Percentiles rank a stretch among this genome's conserved stretches.
Conservation (phyloP, 441 rosid species). For the Biscutella auriculata region DNA sequence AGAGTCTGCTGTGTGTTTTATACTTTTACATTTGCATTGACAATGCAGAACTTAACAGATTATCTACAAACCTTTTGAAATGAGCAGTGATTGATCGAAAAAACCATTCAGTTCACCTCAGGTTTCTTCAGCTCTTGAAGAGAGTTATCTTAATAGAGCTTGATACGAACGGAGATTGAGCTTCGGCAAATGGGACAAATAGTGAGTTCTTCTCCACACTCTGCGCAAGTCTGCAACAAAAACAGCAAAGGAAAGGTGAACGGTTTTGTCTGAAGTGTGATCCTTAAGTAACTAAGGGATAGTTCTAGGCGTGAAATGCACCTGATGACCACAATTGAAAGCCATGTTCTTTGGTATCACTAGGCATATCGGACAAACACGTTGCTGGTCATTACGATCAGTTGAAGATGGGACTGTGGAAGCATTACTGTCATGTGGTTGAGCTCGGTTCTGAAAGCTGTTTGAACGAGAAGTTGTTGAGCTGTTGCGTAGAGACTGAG, state of each 20-base stretch:
- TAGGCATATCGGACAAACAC: conserved; percentile 77
- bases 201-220: conserved; percentile 67
- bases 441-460: conserved; percentile 49
- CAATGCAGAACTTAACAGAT: no score
- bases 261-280: background rate
- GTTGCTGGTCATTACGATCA: conserved; percentile 25
- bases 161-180: conserved; percentile 60
- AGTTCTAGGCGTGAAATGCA: conserved; percentile 14
- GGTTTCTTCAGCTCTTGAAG: background rate
- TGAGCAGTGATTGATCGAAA: no score
- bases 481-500: conserved; percentile 33
- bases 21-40: no score
- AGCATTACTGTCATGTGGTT: conserved; percentile 31
- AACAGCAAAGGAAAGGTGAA: background rate
- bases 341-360: conserved; percentile 68
- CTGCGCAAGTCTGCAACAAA: conserved; percentile 59
- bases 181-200: conserved; percentile 80
- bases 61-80: no score
- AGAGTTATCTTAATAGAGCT: conserved; percentile 42
- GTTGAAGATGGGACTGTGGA: conserved; percentile 34
- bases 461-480: conserved; percentile 33
- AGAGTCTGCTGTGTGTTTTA: no score
- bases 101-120: no score
- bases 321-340: conserved; percentile 95
- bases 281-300: background rate